Evolutionary conservation across 2,329 filamentous ascomycete species (phyloP).

Genomic region (Akanthomyces lecanii): DNA sequence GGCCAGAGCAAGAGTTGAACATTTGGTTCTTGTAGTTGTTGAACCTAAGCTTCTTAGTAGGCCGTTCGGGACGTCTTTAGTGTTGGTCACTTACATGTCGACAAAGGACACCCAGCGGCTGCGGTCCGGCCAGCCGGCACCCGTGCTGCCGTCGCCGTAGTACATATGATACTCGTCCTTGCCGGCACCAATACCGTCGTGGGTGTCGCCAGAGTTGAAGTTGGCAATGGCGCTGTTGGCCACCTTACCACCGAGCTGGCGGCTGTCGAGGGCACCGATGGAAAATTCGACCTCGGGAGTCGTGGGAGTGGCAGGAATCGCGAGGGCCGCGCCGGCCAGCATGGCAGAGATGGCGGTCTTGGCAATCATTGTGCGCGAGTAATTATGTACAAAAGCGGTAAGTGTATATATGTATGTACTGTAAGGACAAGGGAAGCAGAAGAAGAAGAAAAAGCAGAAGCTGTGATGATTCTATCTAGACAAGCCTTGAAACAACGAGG

Average conservation of each 20-base stretch:
- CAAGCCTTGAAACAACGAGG: not conserved
- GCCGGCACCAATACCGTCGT: constrained; percentile 21
- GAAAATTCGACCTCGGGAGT: not conserved
- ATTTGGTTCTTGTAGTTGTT: constrained; percentile 26
- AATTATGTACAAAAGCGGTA: not conserved
- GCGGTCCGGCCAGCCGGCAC: constrained; percentile 29
- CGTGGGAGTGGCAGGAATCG: not conserved
- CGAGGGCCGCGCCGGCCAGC: constrained; percentile 10
- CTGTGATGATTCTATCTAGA: not conserved
- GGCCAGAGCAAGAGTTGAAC: constrained; percentile 20
- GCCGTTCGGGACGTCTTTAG: not conserved
- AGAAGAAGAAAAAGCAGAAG: not conserved
- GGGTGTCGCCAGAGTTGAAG: constrained; percentile 17
- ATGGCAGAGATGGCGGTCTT: constrained; percentile 10
- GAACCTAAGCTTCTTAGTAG: constrained; percentile 20
- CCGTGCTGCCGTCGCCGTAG: constrained; percentile 26
- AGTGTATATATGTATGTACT: not conserved
- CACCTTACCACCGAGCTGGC: constrained; percentile 13
- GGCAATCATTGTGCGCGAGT: constrained; percentile 6
- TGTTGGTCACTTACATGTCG: constrained; percentile 23
- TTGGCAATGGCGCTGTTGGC: constrained; percentile 16
- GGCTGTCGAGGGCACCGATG: constrained; percentile 10
- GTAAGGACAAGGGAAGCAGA: not conserved
- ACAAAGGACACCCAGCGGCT: constrained; percentile 28
- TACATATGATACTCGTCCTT: constrained; percentile 29